Base-by-base conservation (phyloP, 495 filamentous ascomycete genomes). In the Aspergillus biplanus region DNA sequence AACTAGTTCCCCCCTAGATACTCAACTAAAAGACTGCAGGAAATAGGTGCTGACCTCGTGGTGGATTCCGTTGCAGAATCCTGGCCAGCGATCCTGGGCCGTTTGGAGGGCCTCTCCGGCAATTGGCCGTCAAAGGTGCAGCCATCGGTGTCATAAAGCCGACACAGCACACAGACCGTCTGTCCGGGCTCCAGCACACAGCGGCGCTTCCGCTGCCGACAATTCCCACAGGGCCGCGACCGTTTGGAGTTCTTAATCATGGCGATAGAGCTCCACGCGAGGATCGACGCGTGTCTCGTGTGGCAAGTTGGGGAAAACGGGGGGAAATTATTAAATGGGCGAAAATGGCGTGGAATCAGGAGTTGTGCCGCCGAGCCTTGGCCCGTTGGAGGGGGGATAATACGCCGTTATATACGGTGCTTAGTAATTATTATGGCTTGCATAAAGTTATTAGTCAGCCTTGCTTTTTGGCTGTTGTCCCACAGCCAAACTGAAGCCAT, bases 121-220 rank as follows among this genome's bases (percentile, higher is more conserved):
- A 44, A 18, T 37, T 42, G 55, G n/a, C 39, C 18, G 21, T 57
- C 55, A 15, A 57, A 57, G 8, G 55, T 46, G 39, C 55, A 57
- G 6, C 55, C 55, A 27, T 46, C 55, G 11, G 35, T 57, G 18
- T 27, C 35, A 37, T 57, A 57, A 18, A 57, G n/a, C 16, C 55
- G 55, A 44, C 55, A 57, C 6, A 57, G 37, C n/a, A 57, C 55
- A 32, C 55, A 57, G 1, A 57, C 55, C 5, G 55, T 57, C 55
- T 57, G 35, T 7, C 55, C 55, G 4, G 55, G 55, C 46, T 57
- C 55, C 34, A 57, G 37, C 5, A 57, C 55, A 21, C 55, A 57
- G 18, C 55, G 55, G 55, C 55, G 55, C 21, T 57, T 57, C 35
- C 55, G 55, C 35, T 57, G 55, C 9, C 55, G 55, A n/a, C 55